phyloP scores from a whole-genome alignment of 805 yeast species.

The Lachancea quebecensis region DNA sequence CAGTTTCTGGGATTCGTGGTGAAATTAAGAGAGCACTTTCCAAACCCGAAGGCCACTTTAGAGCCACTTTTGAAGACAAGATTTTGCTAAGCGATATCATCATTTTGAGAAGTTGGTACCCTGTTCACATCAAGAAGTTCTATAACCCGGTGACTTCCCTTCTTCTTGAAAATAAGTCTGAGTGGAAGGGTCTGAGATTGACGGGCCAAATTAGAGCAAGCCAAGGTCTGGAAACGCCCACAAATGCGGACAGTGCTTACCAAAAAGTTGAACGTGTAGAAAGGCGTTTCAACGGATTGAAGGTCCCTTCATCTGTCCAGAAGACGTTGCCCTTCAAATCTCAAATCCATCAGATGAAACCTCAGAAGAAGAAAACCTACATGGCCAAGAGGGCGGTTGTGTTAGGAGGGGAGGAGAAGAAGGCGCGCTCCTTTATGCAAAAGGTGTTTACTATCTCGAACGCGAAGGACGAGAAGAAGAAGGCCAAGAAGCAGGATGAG shows the following conservation, averaged over 20 bases:
- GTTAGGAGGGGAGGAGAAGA: constrained; percentile 85
- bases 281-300: constrained; percentile 79
- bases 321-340: constrained; percentile 83
- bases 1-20: constrained; percentile 96
- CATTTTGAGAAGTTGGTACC: constrained; percentile 93
- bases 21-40: constrained; percentile 92
- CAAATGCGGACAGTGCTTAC: constrained; percentile 44
- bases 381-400: constrained; percentile 90
- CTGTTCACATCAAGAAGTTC: constrained; percentile 81
- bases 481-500: constrained; percentile 65
- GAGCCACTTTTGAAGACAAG: constrained; percentile 97
- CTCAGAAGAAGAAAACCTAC: constrained; percentile 77
- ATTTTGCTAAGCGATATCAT: constrained; percentile 84
- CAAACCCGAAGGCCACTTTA: constrained; percentile 88
- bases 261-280: constrained; percentile 75
- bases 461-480: constrained; percentile 75
- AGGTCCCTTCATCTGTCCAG: constrained; percentile 75
- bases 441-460: constrained; percentile 78
- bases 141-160: constrained; percentile 95
- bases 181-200: constrained; percentile 95
- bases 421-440: constrained; percentile 82
- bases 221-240: constrained; percentile 56
- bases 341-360: constrained; percentile 82
- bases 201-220: constrained; percentile 92
- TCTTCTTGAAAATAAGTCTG: constrained; percentile 63